These are phyloP conservation scores for Entomortierella parvispora DNA, from an alignment of 192 early-diverging fungal species.

Conservation along the genomic window DNA sequence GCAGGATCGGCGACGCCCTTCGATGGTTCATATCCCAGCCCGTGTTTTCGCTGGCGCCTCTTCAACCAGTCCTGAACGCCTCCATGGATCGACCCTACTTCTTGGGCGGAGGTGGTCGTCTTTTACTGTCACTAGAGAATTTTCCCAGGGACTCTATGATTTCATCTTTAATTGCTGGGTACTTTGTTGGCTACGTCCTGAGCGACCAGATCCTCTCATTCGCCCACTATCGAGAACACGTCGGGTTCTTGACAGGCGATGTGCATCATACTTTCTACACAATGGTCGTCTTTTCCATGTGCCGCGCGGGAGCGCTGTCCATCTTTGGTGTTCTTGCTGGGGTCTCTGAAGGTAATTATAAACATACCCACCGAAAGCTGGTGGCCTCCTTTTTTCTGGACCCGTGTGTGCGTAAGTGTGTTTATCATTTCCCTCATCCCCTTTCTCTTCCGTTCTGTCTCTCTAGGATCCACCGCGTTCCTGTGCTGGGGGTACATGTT, in stretches of 20 bases:
- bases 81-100: background rate
- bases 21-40: slow-evolving; percentile 1
- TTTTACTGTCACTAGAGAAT: slow-evolving; percentile 11
- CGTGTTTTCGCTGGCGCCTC: slow-evolving; percentile 11
- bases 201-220: background rate
- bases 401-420: background rate
- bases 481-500: slow-evolving; percentile 1
- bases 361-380: too few species aligned
- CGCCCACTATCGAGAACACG: background rate
- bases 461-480: background rate
- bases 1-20: background rate
- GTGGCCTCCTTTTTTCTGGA: background rate
- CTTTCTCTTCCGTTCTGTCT: background rate
- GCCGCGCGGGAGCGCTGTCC: background rate
- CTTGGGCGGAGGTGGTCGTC: slow-evolving; percentile 2
- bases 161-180: background rate
- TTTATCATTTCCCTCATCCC: background rate
- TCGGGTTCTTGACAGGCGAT: slow-evolving; percentile 3
- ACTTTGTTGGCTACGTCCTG: slow-evolving; percentile 3
- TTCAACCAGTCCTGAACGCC: background rate
- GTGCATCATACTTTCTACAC: slow-evolving; percentile 14
- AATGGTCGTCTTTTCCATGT: background rate
- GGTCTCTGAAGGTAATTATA: slow-evolving; percentile 14
- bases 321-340: slow-evolving; percentile 1
- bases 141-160: background rate